Evolutionary conservation across 257 asterid species (phyloP).

Genomic region (Fraxinus americana): DNA sequence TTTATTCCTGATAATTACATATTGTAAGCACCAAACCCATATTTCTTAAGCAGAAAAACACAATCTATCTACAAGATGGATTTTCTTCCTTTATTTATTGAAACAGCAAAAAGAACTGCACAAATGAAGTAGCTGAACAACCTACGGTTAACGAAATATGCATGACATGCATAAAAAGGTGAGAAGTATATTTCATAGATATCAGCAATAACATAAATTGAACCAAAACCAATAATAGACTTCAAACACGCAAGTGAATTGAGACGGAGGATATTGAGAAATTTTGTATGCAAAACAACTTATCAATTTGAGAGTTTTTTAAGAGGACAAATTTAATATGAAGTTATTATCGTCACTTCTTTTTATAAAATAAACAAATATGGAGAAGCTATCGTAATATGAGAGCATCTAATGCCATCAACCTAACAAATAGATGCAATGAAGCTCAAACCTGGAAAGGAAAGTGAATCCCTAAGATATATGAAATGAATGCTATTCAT

Average conservation of each 20-base stretch:
- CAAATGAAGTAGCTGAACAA: not conserved
- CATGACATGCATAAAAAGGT: not conserved
- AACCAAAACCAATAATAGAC: not conserved
- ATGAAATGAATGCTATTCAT: not conserved
- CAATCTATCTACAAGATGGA: not conserved
- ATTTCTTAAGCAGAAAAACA: not conserved
- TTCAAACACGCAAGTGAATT: not conserved
- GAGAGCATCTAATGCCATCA: not conserved
- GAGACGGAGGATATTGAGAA: not conserved
- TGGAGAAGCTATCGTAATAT: not conserved
- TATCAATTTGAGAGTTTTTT: not conserved
- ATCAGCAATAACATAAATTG: not conserved
- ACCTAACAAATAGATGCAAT: not conserved
- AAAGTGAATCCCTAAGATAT: constrained; percentile 7
- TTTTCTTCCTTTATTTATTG: not conserved
- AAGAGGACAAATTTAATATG: not conserved
- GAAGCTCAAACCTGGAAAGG: not conserved
- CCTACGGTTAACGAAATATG: not conserved
- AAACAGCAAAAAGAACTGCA: not conserved
- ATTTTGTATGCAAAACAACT: not conserved
- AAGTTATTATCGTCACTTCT: not conserved
- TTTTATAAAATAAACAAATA: not conserved
- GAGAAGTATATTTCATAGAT: not conserved
- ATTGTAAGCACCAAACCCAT: constrained; percentile 1
- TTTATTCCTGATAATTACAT: constrained; percentile 29